phyloP scores from a whole-genome alignment of 2,329 filamentous ascomycete species.

The Teratosphaeria zuluensis region DNA sequence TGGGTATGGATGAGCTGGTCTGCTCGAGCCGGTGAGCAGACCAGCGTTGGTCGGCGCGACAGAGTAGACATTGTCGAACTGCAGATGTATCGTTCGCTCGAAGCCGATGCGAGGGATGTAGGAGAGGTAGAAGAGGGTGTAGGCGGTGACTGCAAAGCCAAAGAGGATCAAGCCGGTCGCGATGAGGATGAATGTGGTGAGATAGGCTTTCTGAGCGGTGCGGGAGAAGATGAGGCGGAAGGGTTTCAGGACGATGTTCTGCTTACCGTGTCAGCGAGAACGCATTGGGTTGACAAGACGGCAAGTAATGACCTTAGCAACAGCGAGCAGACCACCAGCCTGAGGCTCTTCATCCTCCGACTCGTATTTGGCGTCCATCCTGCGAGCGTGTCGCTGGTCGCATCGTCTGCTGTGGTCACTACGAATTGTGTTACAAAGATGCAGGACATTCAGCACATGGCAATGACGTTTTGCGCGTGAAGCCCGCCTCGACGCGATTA shows the following conservation, averaged over 20 bases:
- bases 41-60: constrained; percentile 1
- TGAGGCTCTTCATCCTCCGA: background rate
- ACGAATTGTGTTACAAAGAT: background rate
- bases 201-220: constrained; percentile 53
- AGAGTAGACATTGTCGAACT: constrained; percentile 46
- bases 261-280: background rate
- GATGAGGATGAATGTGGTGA: constrained; percentile 48
- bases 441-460: background rate
- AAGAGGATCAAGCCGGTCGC: constrained; percentile 46
- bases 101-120: constrained; percentile 59
- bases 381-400: background rate
- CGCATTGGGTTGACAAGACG: background rate
- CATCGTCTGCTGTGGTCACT: background rate
- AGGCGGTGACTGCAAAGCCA: constrained; percentile 49
- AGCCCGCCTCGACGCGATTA: background rate
- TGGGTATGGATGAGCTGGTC: constrained; percentile 27
- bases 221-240: constrained; percentile 49
- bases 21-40: background rate
- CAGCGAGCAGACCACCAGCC: background rate
- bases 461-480: background rate
- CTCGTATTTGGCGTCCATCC: background rate
- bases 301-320: background rate
- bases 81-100: constrained; percentile 52
- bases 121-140: constrained; percentile 57
- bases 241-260: constrained; percentile 47